A percentile compares a stretch with the other conserved stretches of the same genome.
Evolutionary conservation across 805 yeast species (phyloP).

Genomic region (Candida nemodendra): DNA sequence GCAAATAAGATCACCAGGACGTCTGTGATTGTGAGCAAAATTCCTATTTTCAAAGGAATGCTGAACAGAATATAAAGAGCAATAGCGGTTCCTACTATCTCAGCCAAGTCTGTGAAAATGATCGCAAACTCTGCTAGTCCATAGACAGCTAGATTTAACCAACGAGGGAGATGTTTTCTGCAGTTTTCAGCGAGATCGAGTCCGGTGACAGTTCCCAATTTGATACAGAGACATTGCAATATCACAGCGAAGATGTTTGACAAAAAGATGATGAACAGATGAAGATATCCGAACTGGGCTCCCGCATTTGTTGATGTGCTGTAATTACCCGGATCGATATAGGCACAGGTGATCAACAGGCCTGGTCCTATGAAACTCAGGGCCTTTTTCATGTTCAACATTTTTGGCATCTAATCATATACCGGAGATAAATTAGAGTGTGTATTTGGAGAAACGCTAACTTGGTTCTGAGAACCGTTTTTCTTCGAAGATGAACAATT

Average conservation of each 20-base stretch:
- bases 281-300: constrained; percentile 69
- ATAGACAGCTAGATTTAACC: constrained; percentile 64
- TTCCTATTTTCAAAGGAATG: constrained; percentile 75
- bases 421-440: background rate
- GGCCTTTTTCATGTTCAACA: constrained; percentile 43
- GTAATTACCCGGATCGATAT: constrained; percentile 93
- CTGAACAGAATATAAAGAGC: constrained; percentile 73
- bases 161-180: constrained; percentile 62
- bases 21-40: constrained; percentile 74
- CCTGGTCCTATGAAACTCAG: constrained; percentile 83
- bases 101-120: constrained; percentile 90
- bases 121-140: constrained; percentile 81
- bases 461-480: too few species aligned
- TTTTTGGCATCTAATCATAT: too few species aligned
- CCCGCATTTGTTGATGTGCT: constrained; percentile 90
- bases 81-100: constrained; percentile 91
- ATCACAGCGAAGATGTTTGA: constrained; percentile 85
- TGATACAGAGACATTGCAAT: constrained; percentile 78
- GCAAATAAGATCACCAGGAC: constrained; percentile 77
- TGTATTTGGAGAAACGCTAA: background rate
- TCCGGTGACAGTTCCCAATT: constrained; percentile 88
- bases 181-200: constrained; percentile 85
- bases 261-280: constrained; percentile 67
- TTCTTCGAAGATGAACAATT: too few species aligned
- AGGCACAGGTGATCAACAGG: constrained; percentile 82